phyloP scores from a whole-genome alignment of 257 asterid genomes.

The Primulina eburnea region DNA sequence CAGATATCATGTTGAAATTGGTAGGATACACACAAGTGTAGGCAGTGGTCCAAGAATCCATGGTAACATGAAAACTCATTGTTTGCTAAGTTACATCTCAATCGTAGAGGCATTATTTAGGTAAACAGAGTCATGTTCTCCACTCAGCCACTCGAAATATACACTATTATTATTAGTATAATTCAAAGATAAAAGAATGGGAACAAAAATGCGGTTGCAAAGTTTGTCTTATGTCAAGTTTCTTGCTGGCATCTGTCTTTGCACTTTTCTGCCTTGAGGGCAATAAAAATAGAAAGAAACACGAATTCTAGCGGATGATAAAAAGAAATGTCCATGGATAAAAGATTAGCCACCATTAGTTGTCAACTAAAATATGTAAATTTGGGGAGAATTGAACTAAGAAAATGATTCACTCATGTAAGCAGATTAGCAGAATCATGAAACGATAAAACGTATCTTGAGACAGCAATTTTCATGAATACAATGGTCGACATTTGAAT shows the following conservation, averaged over 20 bases:
- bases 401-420: not conserved
- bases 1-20: not conserved
- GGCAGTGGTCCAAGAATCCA: constrained; percentile 24
- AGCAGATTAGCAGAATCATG: not conserved
- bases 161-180: constrained; percentile 19
- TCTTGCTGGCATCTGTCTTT: constrained; percentile 45
- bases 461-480: no score
- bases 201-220: constrained; percentile 25
- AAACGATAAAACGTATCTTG: not conserved
- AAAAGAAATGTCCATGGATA: not conserved
- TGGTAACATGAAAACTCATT: constrained; percentile 25
- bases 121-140: constrained; percentile 43
- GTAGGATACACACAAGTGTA: constrained; percentile 24
- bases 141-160: constrained; percentile 39
- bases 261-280: constrained; percentile 35
- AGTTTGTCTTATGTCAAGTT: constrained; percentile 63
- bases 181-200: constrained; percentile 35
- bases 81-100: constrained; percentile 46
- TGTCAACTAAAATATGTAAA: not conserved
- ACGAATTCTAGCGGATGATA: constrained; percentile 31
- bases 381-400: not conserved
- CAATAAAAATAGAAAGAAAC: constrained; percentile 8
- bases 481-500: not conserved
- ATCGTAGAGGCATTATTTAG: constrained; percentile 66
- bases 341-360: not conserved